phyloP scores from a whole-genome alignment of 2,329 filamentous ascomycete genomes.

The Penicillium sp. region DNA sequence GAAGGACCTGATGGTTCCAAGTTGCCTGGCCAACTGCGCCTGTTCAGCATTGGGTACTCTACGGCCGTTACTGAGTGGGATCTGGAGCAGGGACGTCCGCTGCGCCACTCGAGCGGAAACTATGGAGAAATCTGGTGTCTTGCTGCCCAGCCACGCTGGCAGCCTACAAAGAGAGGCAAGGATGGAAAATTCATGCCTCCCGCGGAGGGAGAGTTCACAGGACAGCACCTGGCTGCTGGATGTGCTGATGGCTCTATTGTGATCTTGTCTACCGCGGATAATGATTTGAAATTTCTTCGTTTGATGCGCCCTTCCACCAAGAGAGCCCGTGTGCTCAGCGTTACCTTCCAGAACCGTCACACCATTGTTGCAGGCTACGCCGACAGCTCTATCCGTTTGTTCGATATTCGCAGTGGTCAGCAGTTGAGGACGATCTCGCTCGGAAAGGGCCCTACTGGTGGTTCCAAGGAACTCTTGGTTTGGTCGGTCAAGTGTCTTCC shows the following conservation, averaged over 20 bases:
- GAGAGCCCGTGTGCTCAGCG: slow-evolving; percentile 84
- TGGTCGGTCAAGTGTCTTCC: slow-evolving; percentile 91
- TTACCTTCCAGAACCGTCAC: slow-evolving; percentile 83
- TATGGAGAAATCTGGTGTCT: slow-evolving; percentile 98
- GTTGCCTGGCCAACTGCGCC: slow-evolving; percentile 70
- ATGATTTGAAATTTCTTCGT: slow-evolving; percentile 76
- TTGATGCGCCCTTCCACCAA: slow-evolving; percentile 77
- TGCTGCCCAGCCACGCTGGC: slow-evolving; percentile 72
- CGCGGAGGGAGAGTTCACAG: slow-evolving; percentile 41
- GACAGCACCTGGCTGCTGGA: slow-evolving; percentile 75
- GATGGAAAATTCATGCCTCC: slow-evolving; percentile 37
- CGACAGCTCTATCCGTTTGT: slow-evolving; percentile 92
- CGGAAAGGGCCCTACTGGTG: slow-evolving; percentile 73
- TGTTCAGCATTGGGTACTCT: slow-evolving; percentile 96
- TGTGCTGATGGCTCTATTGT: slow-evolving; percentile 90
- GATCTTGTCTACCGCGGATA: slow-evolving; percentile 81
- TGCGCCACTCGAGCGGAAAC: slow-evolving; percentile 83
- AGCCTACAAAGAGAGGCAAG: slow-evolving; percentile 37
- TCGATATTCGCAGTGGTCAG: slow-evolving; percentile 77
- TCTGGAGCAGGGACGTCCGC: slow-evolving; percentile 72
- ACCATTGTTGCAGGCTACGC: slow-evolving; percentile 87
- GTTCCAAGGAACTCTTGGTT: slow-evolving; percentile 81
- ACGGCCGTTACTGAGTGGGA: slow-evolving; percentile 95
- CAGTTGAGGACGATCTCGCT: slow-evolving; percentile 81
- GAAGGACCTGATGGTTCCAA: slow-evolving; percentile 56